Base-by-base conservation (phyloP, 2,329 filamentous ascomycete species). In the Colletotrichum sp. region DNA sequence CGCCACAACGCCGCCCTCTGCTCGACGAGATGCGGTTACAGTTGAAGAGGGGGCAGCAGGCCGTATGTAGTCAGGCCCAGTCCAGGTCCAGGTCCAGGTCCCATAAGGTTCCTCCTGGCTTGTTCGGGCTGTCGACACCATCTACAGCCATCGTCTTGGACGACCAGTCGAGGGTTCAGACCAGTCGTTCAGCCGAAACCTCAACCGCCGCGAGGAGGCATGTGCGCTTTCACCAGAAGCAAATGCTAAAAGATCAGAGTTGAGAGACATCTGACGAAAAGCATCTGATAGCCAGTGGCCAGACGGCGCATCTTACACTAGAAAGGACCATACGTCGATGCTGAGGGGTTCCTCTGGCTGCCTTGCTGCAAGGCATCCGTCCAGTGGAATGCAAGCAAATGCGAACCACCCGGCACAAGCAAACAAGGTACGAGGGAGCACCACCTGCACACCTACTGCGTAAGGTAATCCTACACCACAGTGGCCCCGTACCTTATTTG, bases 111-210 rank as follows among this genome's bases (percentile, higher is more conserved):
- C 29, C 59, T 62, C 29, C 59, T 62, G 59, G 59, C 29, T 62
- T 32, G 29, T 34, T 29, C 55, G 27, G 22, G 22, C 12, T 62
- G 29, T 62, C 59, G 3, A 32, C 15, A 29, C 22, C 55, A 25
- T 19, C 55, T 59, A 15, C 22, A 29, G 13, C 55, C 22, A 59
- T 29, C 22, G 16, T 59, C 7, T 6, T 49, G 39, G 39, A 49
- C 19, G 39, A 49, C 39, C 39, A 49, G 39, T n/a, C 39, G 39
- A n/a, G 39, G 39, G 32, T 72, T 64, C 63, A 76, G 69, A 49
- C 70, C 63, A 49, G 15, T 57, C 34, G 30, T 69, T 59, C 69
- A 64, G 73, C 73, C 73, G 69, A 76, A 76, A 72, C 63, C 39
- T 49, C 25, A 30, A 12, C 39, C 39, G 39, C 39, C 39, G 39